Evolutionary conservation across 2,329 filamentous ascomycete species (phyloP), one percentile per base, ranked within the genome.

Genomic region (Furcasterigmium sp.): DNA sequence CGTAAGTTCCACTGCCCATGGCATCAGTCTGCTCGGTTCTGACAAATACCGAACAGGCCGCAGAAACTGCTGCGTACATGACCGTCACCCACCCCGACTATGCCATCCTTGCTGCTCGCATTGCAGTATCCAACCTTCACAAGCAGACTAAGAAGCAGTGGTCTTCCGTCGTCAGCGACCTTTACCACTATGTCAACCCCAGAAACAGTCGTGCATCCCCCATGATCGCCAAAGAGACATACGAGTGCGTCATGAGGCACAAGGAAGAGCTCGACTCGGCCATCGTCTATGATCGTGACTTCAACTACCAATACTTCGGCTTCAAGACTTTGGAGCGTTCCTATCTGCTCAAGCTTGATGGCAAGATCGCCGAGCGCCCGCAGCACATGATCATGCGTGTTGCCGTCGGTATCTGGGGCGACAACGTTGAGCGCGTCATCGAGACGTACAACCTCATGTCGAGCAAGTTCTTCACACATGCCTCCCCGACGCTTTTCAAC

Each of bases 331-430:
- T 98, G 30, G 93, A 98, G 76, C 85, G 93, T 48, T 98, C 93
- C 60, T 98, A 98, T 62, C 84, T 98, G 41, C 84, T 98, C 54
- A 91, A 94, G 63, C 86, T 97, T 53, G 80, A 96, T 58, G 91
- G 90, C 64, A 95, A 96, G 72, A 89, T 97, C 61, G 91, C 91
- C 41, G 93, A 98, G 75, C 84, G 93, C 58, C 93, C 93, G 36
- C 93, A 98, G 70, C 93, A 98, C 73, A 93, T 98, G 90, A 91
- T 98, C 58, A 98, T 98, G 93, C 89, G 93, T 78, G 93, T 98
- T 42, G 82, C 93, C 55, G 91, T 98, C 46, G 93, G 93, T 46
- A 95, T 98, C 56, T 94, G 95, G 75, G 91, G 91, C 47, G 88
- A 95, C 51, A 80, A 97, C 59, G 85, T 98, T 47, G 93, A 97